phyloP scores from a whole-genome alignment of 208 protist genomes.

The Herpetomonas samuelpessoai region DNA sequence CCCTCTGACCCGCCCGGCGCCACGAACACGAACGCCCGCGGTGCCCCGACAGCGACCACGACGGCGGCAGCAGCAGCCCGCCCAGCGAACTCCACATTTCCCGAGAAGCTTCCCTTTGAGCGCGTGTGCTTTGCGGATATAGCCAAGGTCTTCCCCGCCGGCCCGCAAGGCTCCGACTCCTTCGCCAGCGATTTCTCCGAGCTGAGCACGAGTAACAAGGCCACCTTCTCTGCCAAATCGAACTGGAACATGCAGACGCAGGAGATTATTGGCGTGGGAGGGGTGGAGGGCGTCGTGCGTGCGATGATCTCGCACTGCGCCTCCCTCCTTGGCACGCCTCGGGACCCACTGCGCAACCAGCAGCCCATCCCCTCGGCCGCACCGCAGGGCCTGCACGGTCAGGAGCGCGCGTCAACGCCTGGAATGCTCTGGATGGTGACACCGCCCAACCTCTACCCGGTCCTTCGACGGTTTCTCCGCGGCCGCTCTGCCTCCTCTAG shows the following conservation, averaged over 20 bases:
- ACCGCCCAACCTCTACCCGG: conserved; percentile 61
- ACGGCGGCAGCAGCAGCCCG: too few species aligned
- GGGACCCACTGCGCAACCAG: conserved; percentile 73
- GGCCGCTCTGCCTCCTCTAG: conserved; percentile 69
- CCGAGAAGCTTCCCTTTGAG: conserved; percentile 37
- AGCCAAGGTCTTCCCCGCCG: conserved; percentile 57
- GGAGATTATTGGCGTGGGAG: conserved; percentile 59
- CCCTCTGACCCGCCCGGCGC: conserved; percentile 5
- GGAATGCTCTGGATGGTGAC: conserved; percentile 89
- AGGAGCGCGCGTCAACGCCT: conserved; percentile 78
- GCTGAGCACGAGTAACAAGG: conserved; percentile 38
- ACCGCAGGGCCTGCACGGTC: conserved; percentile 61
- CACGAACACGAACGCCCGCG: not conserved
- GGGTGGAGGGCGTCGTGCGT: conserved; percentile 58
- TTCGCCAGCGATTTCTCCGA: conserved; percentile 87
- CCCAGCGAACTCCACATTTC: too few species aligned
- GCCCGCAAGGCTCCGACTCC: conserved; percentile 57
- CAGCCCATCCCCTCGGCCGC: conserved; percentile 54
- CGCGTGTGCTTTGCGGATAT: conserved; percentile 88
- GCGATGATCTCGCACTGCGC: conserved; percentile 76
- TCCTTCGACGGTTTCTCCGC: conserved; percentile 58
- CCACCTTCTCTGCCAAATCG: conserved; percentile 44
- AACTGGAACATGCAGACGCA: conserved; percentile 71
- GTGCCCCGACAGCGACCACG: not conserved
- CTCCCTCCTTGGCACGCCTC: conserved; percentile 52